Base-by-base conservation (phyloP, 768 basidiomycete species). In the Naganishia antarctica region DNA sequence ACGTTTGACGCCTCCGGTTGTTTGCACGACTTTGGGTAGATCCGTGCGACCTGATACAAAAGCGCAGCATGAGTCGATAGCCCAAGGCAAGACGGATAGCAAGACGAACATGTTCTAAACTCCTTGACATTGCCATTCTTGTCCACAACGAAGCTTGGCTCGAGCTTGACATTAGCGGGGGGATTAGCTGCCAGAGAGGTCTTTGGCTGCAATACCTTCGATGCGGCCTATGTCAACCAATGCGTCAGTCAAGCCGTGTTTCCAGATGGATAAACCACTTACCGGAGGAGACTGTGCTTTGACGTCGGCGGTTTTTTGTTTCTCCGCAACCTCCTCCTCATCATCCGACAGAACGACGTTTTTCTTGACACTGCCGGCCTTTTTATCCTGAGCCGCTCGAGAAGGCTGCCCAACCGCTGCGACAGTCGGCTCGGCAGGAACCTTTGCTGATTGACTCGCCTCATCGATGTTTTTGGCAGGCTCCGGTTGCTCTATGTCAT, bases 91-190 rank as follows among this genome's bases (percentile, higher is more conserved):
- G 16, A 45, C 2, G 16, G 3, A n/a, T n/a, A n/a, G 23, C 2
- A 25, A 51, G 6, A 62, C 66, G 47, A 16, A 67, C 66, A 29
- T 12, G 61, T 63, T 60, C 60, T 40, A 25, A 67, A 67, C 21
- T 62, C 53, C 28, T 58, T 59, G 12, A 67, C 53, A 11, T 50
- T 62, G 37, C 66, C 66, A 45, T 59, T 57, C 61, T 67, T 67
- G 61, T 57, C 66, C 40, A 67, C 59, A 0, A 67, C 61, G 26
- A 67, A 51, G 18, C 59, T 67, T 9, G 66, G 66, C 53, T 57
- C 53, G 21, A 57, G 21, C 26, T 57, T 57, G n/a, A 57, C 34
- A 25, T 2, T 26, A 18, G 53, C 37, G n/a, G 53, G 8, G 23
- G 53, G 16, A 40, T 57, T 57, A 16, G 40, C 32, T 21, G 37